Evolutionary conservation across 805 yeast species (phyloP).

Genomic region (Candida lessepsii): DNA sequence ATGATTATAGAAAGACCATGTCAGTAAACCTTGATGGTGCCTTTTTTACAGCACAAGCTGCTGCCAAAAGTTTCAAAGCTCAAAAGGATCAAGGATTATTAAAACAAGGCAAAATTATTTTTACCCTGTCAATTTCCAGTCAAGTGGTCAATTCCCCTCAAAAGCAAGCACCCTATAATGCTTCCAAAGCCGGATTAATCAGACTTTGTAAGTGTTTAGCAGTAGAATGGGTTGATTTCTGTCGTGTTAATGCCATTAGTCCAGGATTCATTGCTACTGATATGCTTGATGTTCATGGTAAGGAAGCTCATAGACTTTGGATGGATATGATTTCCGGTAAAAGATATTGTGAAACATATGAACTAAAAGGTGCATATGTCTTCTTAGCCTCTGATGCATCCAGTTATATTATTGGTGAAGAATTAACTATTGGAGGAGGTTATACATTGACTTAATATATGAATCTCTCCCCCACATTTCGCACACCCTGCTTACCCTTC

Average conservation of each 20-base stretch:
- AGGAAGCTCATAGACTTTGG: slow-evolving; percentile 37
- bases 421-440: slow-evolving; percentile 77
- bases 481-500: neutral
- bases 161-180: slow-evolving; percentile 80
- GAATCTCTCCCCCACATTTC: neutral
- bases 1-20: slow-evolving; percentile 35
- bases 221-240: slow-evolving; percentile 81
- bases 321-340: slow-evolving; percentile 60
- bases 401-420: slow-evolving; percentile 75
- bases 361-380: slow-evolving; percentile 74
- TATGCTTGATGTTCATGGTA: slow-evolving; percentile 43
- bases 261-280: slow-evolving; percentile 85
- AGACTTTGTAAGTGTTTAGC: slow-evolving; percentile 79
- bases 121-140: slow-evolving; percentile 88
- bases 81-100: slow-evolving; percentile 35
- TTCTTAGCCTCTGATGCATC: slow-evolving; percentile 80
- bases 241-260: slow-evolving; percentile 77
- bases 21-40: slow-evolving; percentile 45
- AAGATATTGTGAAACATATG: slow-evolving; percentile 69
- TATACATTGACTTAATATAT: slow-evolving; percentile 39
- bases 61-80: slow-evolving; percentile 41
- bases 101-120: slow-evolving; percentile 29
- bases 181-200: slow-evolving; percentile 78
- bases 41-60: slow-evolving; percentile 46
- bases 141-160: slow-evolving; percentile 84